Percentiles rank a stretch among this genome's conserved stretches.
Evolutionary conservation across 2,329 filamentous ascomycete species (phyloP).

Genomic region (Hypoxylon sp.): DNA sequence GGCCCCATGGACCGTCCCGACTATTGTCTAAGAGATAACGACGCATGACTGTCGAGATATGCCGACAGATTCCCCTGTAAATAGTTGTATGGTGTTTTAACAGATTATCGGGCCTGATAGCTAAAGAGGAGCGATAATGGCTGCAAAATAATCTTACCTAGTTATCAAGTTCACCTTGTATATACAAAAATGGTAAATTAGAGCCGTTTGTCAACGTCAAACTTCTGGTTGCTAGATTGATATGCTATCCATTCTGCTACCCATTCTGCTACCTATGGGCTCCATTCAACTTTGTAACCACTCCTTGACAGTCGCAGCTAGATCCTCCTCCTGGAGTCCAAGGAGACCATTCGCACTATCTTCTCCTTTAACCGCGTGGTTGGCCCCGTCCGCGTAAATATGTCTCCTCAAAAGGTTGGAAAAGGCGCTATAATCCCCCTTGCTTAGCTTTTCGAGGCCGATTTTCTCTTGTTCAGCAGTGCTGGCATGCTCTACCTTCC

Average conservation of each 20-base stretch:
- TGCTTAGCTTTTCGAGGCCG: conserved; percentile 60
- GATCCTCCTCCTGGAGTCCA: conserved; percentile 50
- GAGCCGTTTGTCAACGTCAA: conserved; percentile 1
- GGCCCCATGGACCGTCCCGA: conserved; percentile 61
- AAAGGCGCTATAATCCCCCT: conserved; percentile 58
- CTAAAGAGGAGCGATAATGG: not conserved
- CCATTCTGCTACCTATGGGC: not conserved
- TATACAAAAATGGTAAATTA: conserved; percentile 13
- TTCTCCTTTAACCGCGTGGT: conserved; percentile 42
- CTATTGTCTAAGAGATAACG: conserved; percentile 51
- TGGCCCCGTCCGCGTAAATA: conserved; percentile 50
- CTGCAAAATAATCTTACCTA: not conserved
- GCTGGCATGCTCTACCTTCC: conserved; percentile 60
- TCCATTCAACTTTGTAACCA: conserved; percentile 43
- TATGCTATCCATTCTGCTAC: not conserved
- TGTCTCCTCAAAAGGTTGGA: conserved; percentile 47
- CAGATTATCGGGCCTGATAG: not conserved
- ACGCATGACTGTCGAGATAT: not conserved
- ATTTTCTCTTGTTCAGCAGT: conserved; percentile 56
- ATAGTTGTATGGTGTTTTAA: conserved; percentile 18
- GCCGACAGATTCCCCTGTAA: conserved; percentile 17
- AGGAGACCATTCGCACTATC: conserved; percentile 47
- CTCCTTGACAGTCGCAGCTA: conserved; percentile 44
- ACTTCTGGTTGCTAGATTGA: not conserved
- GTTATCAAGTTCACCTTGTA: conserved; percentile 16